A percentile compares a stretch with the other conserved stretches of the same genome.
Evolutionary conservation across 1,284 basidiomycete species (phyloP).

Genomic region (Boletus sp.): DNA sequence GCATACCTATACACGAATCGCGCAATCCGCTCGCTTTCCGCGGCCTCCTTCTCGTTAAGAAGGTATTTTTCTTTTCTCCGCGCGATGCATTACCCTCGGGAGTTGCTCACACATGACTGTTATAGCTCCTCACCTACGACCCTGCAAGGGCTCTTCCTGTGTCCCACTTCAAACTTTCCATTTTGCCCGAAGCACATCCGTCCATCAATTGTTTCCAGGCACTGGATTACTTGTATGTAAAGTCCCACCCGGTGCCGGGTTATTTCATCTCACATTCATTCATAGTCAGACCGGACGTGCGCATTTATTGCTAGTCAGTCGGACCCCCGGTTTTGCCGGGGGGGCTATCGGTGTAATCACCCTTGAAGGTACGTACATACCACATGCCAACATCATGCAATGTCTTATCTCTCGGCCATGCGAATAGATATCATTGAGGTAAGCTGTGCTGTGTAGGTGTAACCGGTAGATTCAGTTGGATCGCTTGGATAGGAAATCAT

Average conservation of each 20-base stretch:
- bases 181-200: conserved; percentile 90
- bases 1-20: conserved; percentile 89
- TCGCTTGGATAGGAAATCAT: conserved; percentile 66
- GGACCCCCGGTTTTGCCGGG: conserved; percentile 77
- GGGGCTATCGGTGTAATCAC: conserved; percentile 86
- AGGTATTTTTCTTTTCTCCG: conserved; percentile 45
- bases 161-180: conserved; percentile 72
- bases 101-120: conserved; percentile 2
- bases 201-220: conserved; percentile 88
- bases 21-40: conserved; percentile 78
- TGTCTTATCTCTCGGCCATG: not conserved
- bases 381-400: not conserved
- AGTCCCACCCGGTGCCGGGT: not conserved
- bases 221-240: conserved; percentile 78
- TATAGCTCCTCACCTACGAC: conserved; percentile 84
- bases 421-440: conserved; percentile 76
- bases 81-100: not conserved
- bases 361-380: conserved; percentile 60
- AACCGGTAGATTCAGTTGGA: not conserved
- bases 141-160: conserved; percentile 81
- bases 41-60: conserved; percentile 88
- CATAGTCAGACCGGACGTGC: conserved; percentile 93
- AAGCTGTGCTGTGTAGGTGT: conserved; percentile 3
- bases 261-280: conserved; percentile 36
- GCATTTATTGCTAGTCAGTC: conserved; percentile 88